These are phyloP conservation scores for Ascobolus immersus DNA, from an alignment of 495 filamentous ascomycete genomes.

Conservation along the genomic window DNA sequence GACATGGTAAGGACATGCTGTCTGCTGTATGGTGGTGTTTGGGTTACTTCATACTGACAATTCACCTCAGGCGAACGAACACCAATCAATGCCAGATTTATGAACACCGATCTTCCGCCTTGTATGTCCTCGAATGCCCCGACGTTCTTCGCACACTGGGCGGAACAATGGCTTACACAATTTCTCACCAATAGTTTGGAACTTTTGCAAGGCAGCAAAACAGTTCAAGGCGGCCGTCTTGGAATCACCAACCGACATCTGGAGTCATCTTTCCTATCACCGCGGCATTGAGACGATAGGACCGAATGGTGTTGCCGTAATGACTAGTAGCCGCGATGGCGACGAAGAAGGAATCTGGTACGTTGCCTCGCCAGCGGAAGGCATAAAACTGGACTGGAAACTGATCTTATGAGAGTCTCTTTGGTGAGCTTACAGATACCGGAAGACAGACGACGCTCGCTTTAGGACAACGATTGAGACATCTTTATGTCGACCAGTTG, in stretches of 20 bases:
- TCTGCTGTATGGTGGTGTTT: background rate
- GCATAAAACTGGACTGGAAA: background rate
- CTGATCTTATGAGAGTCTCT: slow-evolving; percentile 21
- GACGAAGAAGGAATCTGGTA: slow-evolving; percentile 9
- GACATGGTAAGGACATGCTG: slow-evolving; percentile 35
- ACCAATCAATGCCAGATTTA: slow-evolving; percentile 64
- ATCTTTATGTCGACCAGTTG: slow-evolving; percentile 73
- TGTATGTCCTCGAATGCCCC: slow-evolving; percentile 24
- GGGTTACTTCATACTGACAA: slow-evolving; percentile 3
- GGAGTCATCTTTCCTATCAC: slow-evolving; percentile 8
- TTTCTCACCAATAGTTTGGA: slow-evolving; percentile 37
- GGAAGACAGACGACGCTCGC: slow-evolving; percentile 64
- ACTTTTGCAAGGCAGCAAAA: slow-evolving; percentile 59
- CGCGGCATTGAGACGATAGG: slow-evolving; percentile 12
- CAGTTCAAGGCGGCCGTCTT: slow-evolving; percentile 48
- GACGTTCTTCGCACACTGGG: background rate
- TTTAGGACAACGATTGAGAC: slow-evolving; percentile 51
- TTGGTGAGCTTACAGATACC: slow-evolving; percentile 69
- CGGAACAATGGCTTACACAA: background rate
- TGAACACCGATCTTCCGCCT: slow-evolving; percentile 56
- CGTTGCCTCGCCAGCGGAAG: background rate
- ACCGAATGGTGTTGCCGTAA: slow-evolving; percentile 2
- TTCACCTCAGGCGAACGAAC: slow-evolving; percentile 40
- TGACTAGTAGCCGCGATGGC: slow-evolving; percentile 1
- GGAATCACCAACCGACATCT: slow-evolving; percentile 13